Percentiles rank a stretch among this genome's conserved stretches.
phyloP scores from a whole-genome alignment of 208 protist genomes.

The Crithidia expoeki region DNA sequence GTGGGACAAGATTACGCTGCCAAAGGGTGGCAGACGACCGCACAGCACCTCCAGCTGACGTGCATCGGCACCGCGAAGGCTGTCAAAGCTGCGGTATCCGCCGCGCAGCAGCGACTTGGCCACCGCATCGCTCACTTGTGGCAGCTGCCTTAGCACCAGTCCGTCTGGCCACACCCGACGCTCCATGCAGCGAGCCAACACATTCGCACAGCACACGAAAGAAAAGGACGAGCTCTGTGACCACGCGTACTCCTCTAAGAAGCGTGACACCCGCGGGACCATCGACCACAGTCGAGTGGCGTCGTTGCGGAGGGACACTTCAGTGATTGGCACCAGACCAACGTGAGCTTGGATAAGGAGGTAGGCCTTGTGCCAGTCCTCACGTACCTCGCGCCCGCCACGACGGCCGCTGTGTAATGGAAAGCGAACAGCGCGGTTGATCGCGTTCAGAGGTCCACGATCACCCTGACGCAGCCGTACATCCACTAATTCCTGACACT shows the following conservation, averaged over 20 bases:
- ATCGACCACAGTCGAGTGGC: conserved; percentile 64
- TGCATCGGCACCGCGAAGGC: conserved; percentile 40
- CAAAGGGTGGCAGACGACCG: conserved; percentile 75
- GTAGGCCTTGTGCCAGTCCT: conserved; percentile 91
- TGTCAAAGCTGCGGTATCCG: conserved; percentile 54
- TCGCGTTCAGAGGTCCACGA: conserved; percentile 72
- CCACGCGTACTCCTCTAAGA: conserved; percentile 70
- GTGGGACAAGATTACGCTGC: conserved; percentile 48
- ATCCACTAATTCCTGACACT: conserved; percentile 72
- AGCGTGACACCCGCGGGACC: conserved; percentile 68
- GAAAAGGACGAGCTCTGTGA: conserved; percentile 39
- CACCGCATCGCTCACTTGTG: conserved; percentile 59
- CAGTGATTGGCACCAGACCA: conserved; percentile 50
- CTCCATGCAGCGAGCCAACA: conserved; percentile 76
- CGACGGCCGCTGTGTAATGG: conserved; percentile 64
- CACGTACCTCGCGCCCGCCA: conserved; percentile 78
- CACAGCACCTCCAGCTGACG: conserved; percentile 73
- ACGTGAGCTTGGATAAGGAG: conserved; percentile 83
- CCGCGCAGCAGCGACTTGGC: conserved; percentile 49
- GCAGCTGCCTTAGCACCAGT: conserved; percentile 70
- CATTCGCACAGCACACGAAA: conserved; percentile 45
- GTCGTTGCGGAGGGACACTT: conserved; percentile 85
- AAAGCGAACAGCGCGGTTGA: conserved; percentile 76
- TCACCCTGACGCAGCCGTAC: conserved; percentile 84
- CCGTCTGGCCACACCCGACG: conserved; percentile 78